Conservation (phyloP, 2,329 filamentous ascomycete genomes). For the Penicillium sp. region DNA sequence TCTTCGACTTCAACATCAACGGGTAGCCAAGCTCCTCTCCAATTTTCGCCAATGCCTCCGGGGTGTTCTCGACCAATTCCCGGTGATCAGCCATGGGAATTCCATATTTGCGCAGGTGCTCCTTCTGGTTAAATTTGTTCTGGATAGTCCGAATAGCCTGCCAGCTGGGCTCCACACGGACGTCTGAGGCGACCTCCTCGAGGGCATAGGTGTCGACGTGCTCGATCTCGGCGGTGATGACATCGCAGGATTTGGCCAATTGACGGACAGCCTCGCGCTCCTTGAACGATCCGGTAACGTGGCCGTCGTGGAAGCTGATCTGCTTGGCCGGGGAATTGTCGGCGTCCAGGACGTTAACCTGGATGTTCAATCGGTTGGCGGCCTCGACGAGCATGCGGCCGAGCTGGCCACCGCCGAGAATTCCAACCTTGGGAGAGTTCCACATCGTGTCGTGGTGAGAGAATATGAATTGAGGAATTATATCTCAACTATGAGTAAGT, state of each 20-base stretch:
- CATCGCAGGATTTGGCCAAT: slow-evolving; percentile 74
- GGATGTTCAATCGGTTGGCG: slow-evolving; percentile 75
- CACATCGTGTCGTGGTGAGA: slow-evolving; percentile 30
- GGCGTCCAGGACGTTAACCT: slow-evolving; percentile 76
- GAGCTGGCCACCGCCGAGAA: slow-evolving; percentile 69
- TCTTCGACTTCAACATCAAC: slow-evolving; percentile 89
- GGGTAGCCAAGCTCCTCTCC: slow-evolving; percentile 72
- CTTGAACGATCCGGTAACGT: slow-evolving; percentile 86
- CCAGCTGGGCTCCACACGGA: slow-evolving; percentile 78
- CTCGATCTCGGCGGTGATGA: slow-evolving; percentile 92
- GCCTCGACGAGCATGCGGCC: slow-evolving; percentile 93
- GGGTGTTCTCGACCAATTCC: slow-evolving; percentile 61
- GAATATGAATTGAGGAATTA: background rate
- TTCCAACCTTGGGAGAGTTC: slow-evolving; percentile 49
- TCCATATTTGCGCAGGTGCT: slow-evolving; percentile 67
- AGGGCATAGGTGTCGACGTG: slow-evolving; percentile 89
- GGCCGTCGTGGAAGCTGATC: slow-evolving; percentile 71
- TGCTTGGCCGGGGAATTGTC: slow-evolving; percentile 80
- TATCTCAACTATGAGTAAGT: background rate
- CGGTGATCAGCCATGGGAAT: slow-evolving; percentile 74
- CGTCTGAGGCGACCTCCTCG: slow-evolving; percentile 72
- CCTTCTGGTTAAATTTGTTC: slow-evolving; percentile 90
- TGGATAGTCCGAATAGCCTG: slow-evolving; percentile 85
- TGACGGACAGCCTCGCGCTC: slow-evolving; percentile 75
- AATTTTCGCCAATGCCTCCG: slow-evolving; percentile 63